Percentiles rank a stretch among this genome's conserved stretches.
phyloP scores from a whole-genome alignment of 371 early-diverging fungal genomes.

The Circinella minor region DNA sequence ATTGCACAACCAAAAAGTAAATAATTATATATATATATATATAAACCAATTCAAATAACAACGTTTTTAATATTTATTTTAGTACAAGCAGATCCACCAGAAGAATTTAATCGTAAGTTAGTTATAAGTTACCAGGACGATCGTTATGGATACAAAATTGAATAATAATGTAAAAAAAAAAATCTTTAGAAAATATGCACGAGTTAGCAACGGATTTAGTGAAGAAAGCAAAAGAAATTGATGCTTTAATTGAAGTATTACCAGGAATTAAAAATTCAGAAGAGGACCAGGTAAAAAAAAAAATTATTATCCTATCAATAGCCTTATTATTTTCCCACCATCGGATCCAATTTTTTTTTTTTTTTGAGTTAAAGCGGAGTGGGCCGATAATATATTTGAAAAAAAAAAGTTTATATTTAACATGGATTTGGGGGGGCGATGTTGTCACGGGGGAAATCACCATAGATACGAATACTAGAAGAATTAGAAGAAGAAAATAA shows the following conservation, averaged over 20 bases:
- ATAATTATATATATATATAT: no score
- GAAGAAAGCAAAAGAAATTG: slow-evolving; percentile 74
- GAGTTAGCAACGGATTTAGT: slow-evolving; percentile 71
- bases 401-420: no score
- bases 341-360: neutral
- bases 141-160: neutral
- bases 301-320: neutral
- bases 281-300: slow-evolving; percentile 69
- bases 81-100: slow-evolving; percentile 55
- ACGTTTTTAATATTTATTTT: neutral
- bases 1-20: slow-evolving; percentile 53
- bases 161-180: no score
- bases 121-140: neutral
- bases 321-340: neutral
- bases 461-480: slow-evolving; percentile 11
- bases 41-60: no score
- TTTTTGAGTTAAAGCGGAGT: no score
- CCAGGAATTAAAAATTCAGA: slow-evolving; percentile 70
- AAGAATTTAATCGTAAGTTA: slow-evolving; percentile 45
- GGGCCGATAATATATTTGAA: no score
- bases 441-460: no score
- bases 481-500: slow-evolving; percentile 47
- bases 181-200: slow-evolving; percentile 54
- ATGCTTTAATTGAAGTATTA: slow-evolving; percentile 67
- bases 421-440: no score